Base-by-base conservation (phyloP, 805 yeast genomes). In the Candida hungchunana region DNA sequence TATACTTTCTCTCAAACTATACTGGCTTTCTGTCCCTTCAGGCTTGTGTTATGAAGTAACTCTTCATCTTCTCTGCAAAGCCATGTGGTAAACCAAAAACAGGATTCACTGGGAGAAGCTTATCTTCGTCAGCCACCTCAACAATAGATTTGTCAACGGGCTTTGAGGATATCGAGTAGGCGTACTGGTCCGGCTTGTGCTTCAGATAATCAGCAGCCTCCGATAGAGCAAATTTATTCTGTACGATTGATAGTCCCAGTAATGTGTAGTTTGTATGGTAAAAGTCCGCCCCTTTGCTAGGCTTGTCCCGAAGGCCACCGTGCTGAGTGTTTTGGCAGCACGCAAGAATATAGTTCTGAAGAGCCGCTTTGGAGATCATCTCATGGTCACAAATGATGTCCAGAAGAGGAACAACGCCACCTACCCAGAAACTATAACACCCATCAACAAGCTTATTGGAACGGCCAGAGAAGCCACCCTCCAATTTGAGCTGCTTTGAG, bases 381-480 rank as follows among this genome's bases (percentile, higher is more conserved):
- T 62, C 58, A 1, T 55, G 50, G 12, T 55, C 63, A 2, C 65
- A 23, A 1, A 80, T 62, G 0, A 72, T 63, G 40, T 84, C 93
- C 4, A 87, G 40, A 23, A 86, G 58, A 1, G 85, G 77, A 43
- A 71, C 66, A 25, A 80, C 56, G 0, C 87, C 94, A 2, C 97
- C 97, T 2, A 88, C 82, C 98, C 98, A 93, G 58, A 82, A 90
- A 53, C 90, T 77, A 57, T 93, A 93, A 59, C 98, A 93, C 0
- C 95, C 96, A 56, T 93, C 98, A 1, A 93, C 97, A 21, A 93
- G 68, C 56, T 93, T 93, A 57, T 90, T 90, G 0, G 95, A 76
- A 36, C 99, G 72, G 0, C 99, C 99, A 10, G 79, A 71, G 31
- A 90, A 71, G 0, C 97, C 97, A 10, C 90, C 94, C 53, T 87